phyloP scores from a whole-genome alignment of 306 rosid species.

The Hylodesmum podocarpum region DNA sequence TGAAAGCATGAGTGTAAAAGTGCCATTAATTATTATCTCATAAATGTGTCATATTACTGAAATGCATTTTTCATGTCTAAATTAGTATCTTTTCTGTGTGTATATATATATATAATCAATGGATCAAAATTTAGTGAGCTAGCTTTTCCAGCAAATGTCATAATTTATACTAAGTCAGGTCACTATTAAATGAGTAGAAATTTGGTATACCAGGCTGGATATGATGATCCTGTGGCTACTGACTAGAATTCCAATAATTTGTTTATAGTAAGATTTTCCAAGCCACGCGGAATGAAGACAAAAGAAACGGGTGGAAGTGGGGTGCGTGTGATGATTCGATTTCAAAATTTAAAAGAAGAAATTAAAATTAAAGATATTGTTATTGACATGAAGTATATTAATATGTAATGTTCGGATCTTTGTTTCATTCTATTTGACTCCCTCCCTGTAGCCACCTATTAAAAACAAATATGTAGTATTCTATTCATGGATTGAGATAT shows the following conservation, averaged over 20 bases:
- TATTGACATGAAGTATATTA: background rate
- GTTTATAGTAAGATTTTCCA: background rate
- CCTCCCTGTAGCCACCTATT: conserved; percentile 18
- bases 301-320: background rate
- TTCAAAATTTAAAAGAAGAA: background rate
- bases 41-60: background rate
- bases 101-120: background rate
- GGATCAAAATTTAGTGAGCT: background rate
- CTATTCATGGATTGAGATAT: background rate
- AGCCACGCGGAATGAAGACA: background rate
- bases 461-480: background rate
- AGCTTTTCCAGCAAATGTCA: background rate
- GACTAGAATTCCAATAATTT: background rate
- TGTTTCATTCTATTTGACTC: conserved; percentile 42
- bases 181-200: background rate
- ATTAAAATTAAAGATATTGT: background rate
- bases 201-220: background rate
- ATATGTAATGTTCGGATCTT: background rate
- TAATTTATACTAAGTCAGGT: background rate
- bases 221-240: background rate
- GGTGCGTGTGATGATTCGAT: conserved; percentile 21
- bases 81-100: background rate
- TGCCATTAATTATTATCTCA: background rate
- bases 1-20: background rate
- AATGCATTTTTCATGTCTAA: background rate